phyloP scores from a whole-genome alignment of 768 basidiomycete species.

The Psilocybe cyanescens region DNA sequence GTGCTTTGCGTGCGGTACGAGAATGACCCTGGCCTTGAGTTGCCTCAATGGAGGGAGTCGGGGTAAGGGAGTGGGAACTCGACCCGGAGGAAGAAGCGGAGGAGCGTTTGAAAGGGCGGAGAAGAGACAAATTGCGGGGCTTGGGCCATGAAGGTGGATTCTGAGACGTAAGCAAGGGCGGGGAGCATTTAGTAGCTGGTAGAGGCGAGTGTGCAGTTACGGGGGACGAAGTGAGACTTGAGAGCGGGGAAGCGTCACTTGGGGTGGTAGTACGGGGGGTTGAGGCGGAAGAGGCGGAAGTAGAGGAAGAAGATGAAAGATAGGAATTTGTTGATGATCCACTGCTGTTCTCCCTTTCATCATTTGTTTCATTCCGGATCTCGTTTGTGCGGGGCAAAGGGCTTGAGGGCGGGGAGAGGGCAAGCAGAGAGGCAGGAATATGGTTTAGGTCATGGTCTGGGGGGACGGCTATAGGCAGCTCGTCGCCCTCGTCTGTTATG shows the following conservation, averaged over 20 bases:
- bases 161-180: conserved; percentile 1
- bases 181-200: conserved; percentile 13
- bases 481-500: conserved; percentile 44
- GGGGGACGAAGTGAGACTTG: conserved; percentile 29
- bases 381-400: not conserved
- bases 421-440: conserved; percentile 25
- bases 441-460: conserved; percentile 22
- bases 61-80: conserved; percentile 38
- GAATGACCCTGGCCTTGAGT: conserved; percentile 11
- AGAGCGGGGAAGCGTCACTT: conserved; percentile 27
- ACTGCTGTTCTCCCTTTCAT: conserved; percentile 19
- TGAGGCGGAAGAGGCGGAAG: conserved; percentile 21
- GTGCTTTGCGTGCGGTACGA: conserved; percentile 25
- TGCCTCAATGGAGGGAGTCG: conserved; percentile 39
- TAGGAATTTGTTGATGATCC: conserved; percentile 21
- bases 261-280: conserved; percentile 26
- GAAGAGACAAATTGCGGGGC: conserved; percentile 28
- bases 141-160: conserved; percentile 29
- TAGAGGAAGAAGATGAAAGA: conserved; percentile 28
- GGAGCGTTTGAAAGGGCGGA: conserved; percentile 31
- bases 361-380: not conserved
- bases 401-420: conserved; percentile 3
- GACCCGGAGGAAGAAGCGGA: conserved; percentile 32
- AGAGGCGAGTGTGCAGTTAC: conserved; percentile 17
- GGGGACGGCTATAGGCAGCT: conserved; percentile 34